phyloP scores from a whole-genome alignment of 2,329 filamentous ascomycete species.

The Claviceps sp. region DNA sequence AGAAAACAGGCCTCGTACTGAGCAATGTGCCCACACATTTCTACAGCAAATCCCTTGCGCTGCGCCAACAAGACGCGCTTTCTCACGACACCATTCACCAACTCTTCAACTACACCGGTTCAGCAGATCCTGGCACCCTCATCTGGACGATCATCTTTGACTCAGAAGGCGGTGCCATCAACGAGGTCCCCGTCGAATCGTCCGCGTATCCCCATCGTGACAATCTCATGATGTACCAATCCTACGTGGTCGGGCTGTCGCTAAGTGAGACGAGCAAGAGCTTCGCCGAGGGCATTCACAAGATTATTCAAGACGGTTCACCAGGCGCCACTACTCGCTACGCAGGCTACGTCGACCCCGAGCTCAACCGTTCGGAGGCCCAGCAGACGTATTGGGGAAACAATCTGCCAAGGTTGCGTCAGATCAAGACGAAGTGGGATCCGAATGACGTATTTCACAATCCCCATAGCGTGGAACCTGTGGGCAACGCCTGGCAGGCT shows the following conservation, averaged over 20 bases:
- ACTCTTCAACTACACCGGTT: slow-evolving; percentile 41
- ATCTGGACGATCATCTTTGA: slow-evolving; percentile 52
- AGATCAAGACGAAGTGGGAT: slow-evolving; percentile 39
- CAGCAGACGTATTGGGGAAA: slow-evolving; percentile 42
- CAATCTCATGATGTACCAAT: slow-evolving; percentile 50
- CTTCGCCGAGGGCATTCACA: slow-evolving; percentile 40
- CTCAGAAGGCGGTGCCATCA: slow-evolving; percentile 44
- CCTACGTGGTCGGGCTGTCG: slow-evolving; percentile 40
- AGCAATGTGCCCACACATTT: slow-evolving; percentile 37
- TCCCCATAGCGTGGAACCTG: slow-evolving; percentile 43
- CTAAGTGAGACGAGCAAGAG: slow-evolving; percentile 31
- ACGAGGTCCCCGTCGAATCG: slow-evolving; percentile 38
- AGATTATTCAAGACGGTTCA: slow-evolving; percentile 24
- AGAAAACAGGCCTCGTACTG: slow-evolving; percentile 33
- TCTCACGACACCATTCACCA: slow-evolving; percentile 28
- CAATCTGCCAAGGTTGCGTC: slow-evolving; percentile 32
- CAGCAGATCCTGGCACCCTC: slow-evolving; percentile 33
- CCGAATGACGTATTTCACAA: slow-evolving; percentile 43
- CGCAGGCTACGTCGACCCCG: slow-evolving; percentile 48
- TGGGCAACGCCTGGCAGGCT: slow-evolving; percentile 38
- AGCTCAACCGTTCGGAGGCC: slow-evolving; percentile 25
- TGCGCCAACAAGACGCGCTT: slow-evolving; percentile 35
- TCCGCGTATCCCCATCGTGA: slow-evolving; percentile 53
- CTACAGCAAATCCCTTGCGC: slow-evolving; percentile 43
- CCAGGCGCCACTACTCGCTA: slow-evolving; percentile 37